Percentiles rank a stretch among this genome's conserved stretches.
These are phyloP conservation scores for Saccharomycopsis sp. DNA, from an alignment of 805 yeast genomes.

Conservation along the genomic window DNA sequence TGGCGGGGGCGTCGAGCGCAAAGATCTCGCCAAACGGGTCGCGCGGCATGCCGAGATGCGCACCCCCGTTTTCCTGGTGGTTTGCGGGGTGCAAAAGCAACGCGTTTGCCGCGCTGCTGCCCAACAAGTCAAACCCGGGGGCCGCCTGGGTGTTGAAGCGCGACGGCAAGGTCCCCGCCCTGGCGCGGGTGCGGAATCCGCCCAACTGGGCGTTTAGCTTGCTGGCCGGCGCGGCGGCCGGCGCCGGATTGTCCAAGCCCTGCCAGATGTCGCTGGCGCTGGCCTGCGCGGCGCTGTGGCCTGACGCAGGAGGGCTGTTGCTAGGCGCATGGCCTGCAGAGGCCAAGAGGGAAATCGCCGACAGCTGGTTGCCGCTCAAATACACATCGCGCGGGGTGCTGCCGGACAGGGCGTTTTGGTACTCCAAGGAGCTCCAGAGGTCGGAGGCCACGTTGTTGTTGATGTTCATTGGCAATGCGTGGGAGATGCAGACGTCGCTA, in stretches of 20 bases:
- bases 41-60: conserved; percentile 13
- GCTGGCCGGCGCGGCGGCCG: background rate
- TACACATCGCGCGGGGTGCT: background rate
- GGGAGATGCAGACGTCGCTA: too few species aligned
- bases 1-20: conserved; percentile 23
- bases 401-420: background rate
- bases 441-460: background rate
- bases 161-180: conserved; percentile 79
- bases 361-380: background rate
- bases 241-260: background rate
- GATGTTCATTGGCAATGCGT: too few species aligned
- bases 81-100: conserved; percentile 20
- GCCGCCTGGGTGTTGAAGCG: conserved; percentile 35
- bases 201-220: conserved; percentile 30
- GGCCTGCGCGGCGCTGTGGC: background rate
- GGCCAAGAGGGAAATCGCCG: background rate
- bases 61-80: conserved; percentile 25
- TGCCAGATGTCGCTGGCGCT: background rate
- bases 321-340: background rate
- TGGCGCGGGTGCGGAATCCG: conserved; percentile 46
- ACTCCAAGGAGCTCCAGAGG: background rate
- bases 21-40: conserved; percentile 16
- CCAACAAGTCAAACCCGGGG: conserved; percentile 15
- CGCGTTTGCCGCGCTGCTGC: conserved; percentile 5
- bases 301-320: background rate